A percentile compares a stretch with the other conserved stretches of the same genome.
These are phyloP conservation scores for Apiospora malaysiana DNA, from an alignment of 2,329 filamentous ascomycete genomes.

Conservation along the genomic window DNA sequence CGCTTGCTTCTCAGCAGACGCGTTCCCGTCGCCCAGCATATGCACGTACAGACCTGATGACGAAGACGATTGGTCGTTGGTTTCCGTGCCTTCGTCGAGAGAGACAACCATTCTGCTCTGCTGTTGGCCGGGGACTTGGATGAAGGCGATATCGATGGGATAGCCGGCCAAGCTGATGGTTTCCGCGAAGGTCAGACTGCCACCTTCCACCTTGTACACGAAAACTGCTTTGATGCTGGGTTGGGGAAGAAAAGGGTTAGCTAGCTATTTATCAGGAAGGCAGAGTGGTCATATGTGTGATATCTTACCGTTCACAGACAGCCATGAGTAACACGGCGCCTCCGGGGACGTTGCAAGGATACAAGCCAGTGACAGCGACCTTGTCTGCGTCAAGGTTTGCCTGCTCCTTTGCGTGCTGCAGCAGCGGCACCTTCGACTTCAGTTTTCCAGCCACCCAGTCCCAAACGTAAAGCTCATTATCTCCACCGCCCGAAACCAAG, in stretches of 20 bases:
- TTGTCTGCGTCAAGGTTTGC: slow-evolving; percentile 43
- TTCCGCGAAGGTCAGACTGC: slow-evolving; percentile 54
- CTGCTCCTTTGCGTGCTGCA: slow-evolving; percentile 45
- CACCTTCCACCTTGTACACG: slow-evolving; percentile 60
- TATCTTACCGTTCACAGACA: slow-evolving; percentile 53
- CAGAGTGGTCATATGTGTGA: slow-evolving; percentile 23
- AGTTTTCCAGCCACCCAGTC: slow-evolving; percentile 70
- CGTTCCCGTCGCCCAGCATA: background rate
- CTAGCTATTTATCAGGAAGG: background rate
- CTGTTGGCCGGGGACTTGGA: slow-evolving; percentile 29
- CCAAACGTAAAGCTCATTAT: slow-evolving; percentile 81
- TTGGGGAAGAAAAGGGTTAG: background rate
- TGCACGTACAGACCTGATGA: slow-evolving; percentile 15
- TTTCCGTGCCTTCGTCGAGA: slow-evolving; percentile 7
- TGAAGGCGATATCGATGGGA: slow-evolving; percentile 60
- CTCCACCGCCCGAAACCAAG: slow-evolving; percentile 86
- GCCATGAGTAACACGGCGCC: slow-evolving; percentile 42
- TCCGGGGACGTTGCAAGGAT: slow-evolving; percentile 39
- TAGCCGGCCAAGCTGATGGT: slow-evolving; percentile 68
- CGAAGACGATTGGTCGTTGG: background rate
- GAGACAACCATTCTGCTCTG: slow-evolving; percentile 19
- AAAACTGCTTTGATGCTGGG: slow-evolving; percentile 67
- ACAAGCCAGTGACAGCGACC: slow-evolving; percentile 54
- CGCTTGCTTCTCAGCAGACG: background rate
- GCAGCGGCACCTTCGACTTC: slow-evolving; percentile 60